These are phyloP conservation scores for Aspergillus nidulans DNA, from an alignment of 495 filamentous ascomycete species.

Conservation along the genomic window DNA sequence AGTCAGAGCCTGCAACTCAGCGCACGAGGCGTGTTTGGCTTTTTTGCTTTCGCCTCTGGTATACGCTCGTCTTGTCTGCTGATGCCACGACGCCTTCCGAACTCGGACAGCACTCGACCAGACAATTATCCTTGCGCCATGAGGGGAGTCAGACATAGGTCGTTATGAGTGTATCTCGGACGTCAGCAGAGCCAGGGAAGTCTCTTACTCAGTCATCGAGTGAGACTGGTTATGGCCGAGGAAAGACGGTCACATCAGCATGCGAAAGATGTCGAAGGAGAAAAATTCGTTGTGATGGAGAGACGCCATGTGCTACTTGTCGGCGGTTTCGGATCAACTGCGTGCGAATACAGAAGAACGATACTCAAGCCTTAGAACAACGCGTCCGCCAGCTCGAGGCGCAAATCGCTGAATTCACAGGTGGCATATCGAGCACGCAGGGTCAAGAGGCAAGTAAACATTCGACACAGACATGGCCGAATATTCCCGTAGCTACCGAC, in stretches of 20 bases:
- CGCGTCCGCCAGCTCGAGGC: conserved; percentile 16
- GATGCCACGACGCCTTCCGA: not conserved
- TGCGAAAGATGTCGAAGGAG: conserved; percentile 18
- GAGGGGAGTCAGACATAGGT: not conserved
- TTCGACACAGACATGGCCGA: not conserved
- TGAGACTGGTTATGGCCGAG: conserved; percentile 3
- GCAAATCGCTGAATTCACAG: conserved; percentile 11
- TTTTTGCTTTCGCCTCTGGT: not conserved
- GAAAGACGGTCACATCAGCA: conserved; percentile 10
- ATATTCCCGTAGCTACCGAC: conserved; percentile 1
- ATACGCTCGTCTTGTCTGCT: not conserved
- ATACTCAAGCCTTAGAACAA: conserved; percentile 14
- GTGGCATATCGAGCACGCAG: not conserved
- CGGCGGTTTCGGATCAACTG: conserved; percentile 15
- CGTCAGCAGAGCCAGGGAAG: conserved; percentile 5
- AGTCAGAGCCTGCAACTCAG: not conserved
- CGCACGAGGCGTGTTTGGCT: not conserved
- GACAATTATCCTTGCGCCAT: conserved; percentile 2
- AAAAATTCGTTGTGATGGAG: conserved; percentile 20
- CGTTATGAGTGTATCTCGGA: conserved; percentile 12
- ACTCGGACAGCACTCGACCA: not conserved
- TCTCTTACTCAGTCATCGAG: not conserved
- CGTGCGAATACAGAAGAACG: conserved; percentile 12
- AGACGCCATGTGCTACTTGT: conserved; percentile 19
- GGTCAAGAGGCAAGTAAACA: not conserved